Base-by-base conservation (phyloP, 768 basidiomycete species). In the Macrocybe gigantea region DNA sequence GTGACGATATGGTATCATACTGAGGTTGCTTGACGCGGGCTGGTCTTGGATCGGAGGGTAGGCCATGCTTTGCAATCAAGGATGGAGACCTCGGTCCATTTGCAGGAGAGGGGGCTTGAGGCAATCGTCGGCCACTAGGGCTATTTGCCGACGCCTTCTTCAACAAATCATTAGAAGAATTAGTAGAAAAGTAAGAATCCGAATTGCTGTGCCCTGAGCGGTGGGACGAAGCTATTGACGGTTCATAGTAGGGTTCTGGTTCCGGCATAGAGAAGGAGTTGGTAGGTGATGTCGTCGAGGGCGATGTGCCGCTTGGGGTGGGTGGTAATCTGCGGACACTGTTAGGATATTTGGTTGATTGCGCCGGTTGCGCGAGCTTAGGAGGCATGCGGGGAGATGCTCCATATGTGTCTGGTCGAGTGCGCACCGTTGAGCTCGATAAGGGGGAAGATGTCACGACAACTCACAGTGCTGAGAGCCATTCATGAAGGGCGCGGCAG, bases 321-420 rank as follows among this genome's bases (percentile, higher is more conserved):
- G 71, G 73, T 5, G 75, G 75, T 33, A 77, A 61, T 38, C 70
- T 69, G 44, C 74, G 66, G 38, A 62, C 53, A 43, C 56, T 53
- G 48, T 61, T 56, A 41, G 64, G 47, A 55, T 57, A 60, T 49
- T 60, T 52, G 40, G 64, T 62, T 32, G 56, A 41, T 46, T 43
- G 31, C 9, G 47, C 38, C n/a, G 53, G 51, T 56, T 44, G 45
- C 38, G 63, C 41, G 29, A 52, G 48, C 42, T 57, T 49, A 38
- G 38, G 45, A 38, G 44, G 41, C 49, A 33, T n/a, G 33, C 53
- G 53, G 33, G 53, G 33, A 48, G 54, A 56, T 44, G 45, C 6
- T 31, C 41, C 47, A 32, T 52, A 49, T 33, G 49, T 41, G 35
- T 60, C 52, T 55, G 22, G 30, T 49, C 32, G 33, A 15, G 41